Conservation (phyloP, 2,329 filamentous ascomycete species). For the Cryphonectria radicalis region DNA sequence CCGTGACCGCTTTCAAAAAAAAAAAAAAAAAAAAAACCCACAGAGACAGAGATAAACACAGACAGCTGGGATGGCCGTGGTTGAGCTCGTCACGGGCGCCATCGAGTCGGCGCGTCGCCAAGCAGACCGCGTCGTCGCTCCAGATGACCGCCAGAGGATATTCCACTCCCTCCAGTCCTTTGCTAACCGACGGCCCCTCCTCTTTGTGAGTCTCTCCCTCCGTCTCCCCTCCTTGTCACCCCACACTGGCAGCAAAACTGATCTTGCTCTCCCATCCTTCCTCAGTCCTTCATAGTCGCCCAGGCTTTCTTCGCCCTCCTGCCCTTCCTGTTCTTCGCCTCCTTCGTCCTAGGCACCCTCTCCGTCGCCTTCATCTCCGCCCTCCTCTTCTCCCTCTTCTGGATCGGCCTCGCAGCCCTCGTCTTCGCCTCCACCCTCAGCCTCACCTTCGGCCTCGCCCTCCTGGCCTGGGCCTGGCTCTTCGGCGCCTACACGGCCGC, state of each 20-base stretch:
- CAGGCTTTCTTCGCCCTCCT: constrained; percentile 69
- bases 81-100: constrained; percentile 42
- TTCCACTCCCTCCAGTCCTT: constrained; percentile 59
- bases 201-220: constrained; percentile 59
- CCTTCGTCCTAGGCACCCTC: constrained; percentile 66
- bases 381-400: constrained; percentile 69
- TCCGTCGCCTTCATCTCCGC: constrained; percentile 66
- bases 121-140: constrained; percentile 59
- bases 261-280: constrained; percentile 3
- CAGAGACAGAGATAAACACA: neutral
- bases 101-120: constrained; percentile 48
- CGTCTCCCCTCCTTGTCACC: neutral
- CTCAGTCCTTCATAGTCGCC: constrained; percentile 67
- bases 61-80: constrained; percentile 33
- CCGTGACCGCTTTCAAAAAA: neutral
- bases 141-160: constrained; percentile 61
- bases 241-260: neutral
- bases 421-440: constrained; percentile 72
- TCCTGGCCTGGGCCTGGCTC: constrained; percentile 71
- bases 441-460: constrained; percentile 64
- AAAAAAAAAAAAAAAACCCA: neutral
- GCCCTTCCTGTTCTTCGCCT: constrained; percentile 69
- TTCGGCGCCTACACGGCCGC: constrained; percentile 60
- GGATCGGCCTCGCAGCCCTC: constrained; percentile 67
- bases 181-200: constrained; percentile 66